phyloP scores from a whole-genome alignment of 2,329 filamentous ascomycete species.

The Venturia effusa region DNA sequence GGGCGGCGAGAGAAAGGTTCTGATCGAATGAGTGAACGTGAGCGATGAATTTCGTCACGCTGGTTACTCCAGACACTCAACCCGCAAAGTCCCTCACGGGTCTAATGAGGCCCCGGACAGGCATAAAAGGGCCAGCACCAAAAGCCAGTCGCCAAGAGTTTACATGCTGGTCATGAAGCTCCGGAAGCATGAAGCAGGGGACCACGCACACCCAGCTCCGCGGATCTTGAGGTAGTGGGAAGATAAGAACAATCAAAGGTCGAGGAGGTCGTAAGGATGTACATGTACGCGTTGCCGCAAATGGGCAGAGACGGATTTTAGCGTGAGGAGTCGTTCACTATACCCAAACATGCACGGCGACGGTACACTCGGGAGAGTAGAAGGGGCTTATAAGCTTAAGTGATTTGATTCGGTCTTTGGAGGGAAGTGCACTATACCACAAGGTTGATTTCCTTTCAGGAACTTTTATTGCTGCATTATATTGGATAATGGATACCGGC shows the following conservation, averaged over 20 bases:
- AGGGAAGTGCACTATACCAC: not conserved
- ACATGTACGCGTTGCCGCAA: not conserved
- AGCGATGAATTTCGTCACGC: not conserved
- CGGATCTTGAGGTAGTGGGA: not conserved
- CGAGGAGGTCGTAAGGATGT: not conserved
- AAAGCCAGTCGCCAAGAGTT: not conserved
- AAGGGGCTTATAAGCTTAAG: too few species aligned
- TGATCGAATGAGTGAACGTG: conserved; percentile 47
- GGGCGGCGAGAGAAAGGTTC: conserved; percentile 48
- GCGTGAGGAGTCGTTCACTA: not conserved
- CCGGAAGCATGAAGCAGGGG: not conserved
- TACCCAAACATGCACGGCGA: not conserved
- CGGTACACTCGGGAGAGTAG: too few species aligned
- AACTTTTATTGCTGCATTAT: not conserved
- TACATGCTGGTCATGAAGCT: not conserved
- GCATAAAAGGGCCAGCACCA: not conserved
- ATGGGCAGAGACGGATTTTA: not conserved
- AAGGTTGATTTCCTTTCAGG: not conserved
- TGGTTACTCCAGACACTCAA: not conserved
- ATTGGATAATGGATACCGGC: not conserved
- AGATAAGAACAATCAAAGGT: not conserved
- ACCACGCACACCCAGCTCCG: not conserved
- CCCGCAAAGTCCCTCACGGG: not conserved
- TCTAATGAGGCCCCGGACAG: not conserved
- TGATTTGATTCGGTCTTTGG: too few species aligned